These are phyloP conservation scores for Komagataella pseudopastoris DNA, from an alignment of 805 yeast genomes.

Conservation along the genomic window DNA sequence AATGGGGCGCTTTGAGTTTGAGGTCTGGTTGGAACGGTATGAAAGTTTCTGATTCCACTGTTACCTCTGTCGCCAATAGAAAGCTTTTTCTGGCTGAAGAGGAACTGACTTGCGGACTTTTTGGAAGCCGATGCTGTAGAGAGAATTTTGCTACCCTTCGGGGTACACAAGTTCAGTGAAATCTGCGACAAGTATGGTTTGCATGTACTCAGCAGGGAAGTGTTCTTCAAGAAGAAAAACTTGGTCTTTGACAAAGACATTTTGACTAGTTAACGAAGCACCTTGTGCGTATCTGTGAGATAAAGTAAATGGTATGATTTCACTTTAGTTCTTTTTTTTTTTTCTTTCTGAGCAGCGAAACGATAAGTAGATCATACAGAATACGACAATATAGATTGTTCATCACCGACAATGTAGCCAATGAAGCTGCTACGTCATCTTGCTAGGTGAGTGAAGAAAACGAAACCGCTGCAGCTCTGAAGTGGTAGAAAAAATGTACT, in stretches of 20 bases:
- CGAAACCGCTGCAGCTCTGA: too few relatives aligned
- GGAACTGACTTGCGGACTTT: neutral
- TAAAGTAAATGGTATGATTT: neutral
- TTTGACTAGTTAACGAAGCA: neutral
- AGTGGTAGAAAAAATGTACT: too few relatives aligned
- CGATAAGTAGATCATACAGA: neutral
- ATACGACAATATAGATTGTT: too few relatives aligned
- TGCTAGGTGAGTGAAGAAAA: too few relatives aligned
- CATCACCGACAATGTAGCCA: too few relatives aligned
- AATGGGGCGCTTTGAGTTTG: neutral
- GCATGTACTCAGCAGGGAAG: constrained; percentile 24
- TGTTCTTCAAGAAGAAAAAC: constrained; percentile 46
- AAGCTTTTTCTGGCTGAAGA: neutral
- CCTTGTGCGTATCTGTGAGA: neutral
- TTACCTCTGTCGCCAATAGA: constrained; percentile 5
- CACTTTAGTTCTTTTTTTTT: neutral
- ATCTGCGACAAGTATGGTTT: neutral
- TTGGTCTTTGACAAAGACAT: constrained; percentile 33
- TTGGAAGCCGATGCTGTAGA: neutral
- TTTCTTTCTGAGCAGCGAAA: neutral
- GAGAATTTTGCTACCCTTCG: neutral
- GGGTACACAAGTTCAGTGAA: neutral
- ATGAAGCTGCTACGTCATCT: too few relatives aligned
- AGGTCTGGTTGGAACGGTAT: constrained; percentile 1
- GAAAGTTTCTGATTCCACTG: neutral